phyloP scores from a whole-genome alignment of 169 alveolate genomes.

The Cryptosporidium bovis region DNA sequence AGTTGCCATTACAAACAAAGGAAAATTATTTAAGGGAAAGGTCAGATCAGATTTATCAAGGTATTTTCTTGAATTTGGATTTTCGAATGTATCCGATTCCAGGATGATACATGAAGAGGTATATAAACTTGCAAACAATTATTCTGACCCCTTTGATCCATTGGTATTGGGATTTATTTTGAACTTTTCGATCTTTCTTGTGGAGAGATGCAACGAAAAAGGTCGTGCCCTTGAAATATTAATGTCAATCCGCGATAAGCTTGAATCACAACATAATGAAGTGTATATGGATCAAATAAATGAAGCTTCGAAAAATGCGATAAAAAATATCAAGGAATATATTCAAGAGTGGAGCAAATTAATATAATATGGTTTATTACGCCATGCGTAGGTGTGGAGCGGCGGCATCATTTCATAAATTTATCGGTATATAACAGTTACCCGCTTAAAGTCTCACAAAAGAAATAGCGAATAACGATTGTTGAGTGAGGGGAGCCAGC shows the following conservation, averaged over 20 bases:
- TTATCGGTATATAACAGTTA: background rate
- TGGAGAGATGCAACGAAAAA: conserved; percentile 47
- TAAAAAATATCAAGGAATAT: conserved; percentile 2
- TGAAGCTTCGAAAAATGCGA: background rate
- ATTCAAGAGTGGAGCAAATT: background rate
- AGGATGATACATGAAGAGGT: conserved; percentile 24
- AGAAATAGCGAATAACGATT: background rate
- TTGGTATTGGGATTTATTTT: background rate
- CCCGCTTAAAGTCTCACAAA: conserved; percentile 1
- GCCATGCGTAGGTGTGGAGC: conserved; percentile 2
- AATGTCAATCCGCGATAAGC: background rate
- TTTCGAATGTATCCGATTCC: background rate
- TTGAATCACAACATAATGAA: background rate
- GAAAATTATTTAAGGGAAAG: conserved; percentile 39
- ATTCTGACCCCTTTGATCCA: conserved; percentile 9
- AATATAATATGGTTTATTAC: background rate
- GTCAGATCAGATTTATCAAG: conserved; percentile 45
- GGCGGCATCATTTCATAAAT: conserved; percentile 4
- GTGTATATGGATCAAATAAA: background rate
- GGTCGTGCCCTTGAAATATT: background rate
- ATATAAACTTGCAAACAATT: background rate
- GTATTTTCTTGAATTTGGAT: conserved; percentile 40
- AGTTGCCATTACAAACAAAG: background rate
- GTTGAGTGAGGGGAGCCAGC: conserved; percentile 44
- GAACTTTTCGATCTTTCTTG: conserved; percentile 14